Evolutionary conservation across 352 stramenopile species (phyloP).

Genomic region (Globisporangium parvum): DNA sequence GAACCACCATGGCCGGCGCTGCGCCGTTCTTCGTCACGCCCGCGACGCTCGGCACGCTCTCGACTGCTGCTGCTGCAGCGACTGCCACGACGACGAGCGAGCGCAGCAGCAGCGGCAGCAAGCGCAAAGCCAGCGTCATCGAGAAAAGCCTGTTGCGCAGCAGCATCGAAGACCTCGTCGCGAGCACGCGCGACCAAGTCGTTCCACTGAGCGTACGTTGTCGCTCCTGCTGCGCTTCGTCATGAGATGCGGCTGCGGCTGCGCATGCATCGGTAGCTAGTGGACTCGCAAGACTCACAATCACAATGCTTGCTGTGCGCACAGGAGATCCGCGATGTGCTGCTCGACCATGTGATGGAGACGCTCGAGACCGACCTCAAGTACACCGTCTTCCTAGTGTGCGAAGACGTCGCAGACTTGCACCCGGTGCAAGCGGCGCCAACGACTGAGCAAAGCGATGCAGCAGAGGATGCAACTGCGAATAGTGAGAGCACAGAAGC

Average conservation of each 20-base stretch:
- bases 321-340: constrained; percentile 57
- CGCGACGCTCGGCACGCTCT: constrained; percentile 14
- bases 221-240: neutral
- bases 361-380: constrained; percentile 53
- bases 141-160: constrained; percentile 19
- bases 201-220: constrained; percentile 45
- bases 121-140: constrained; percentile 24
- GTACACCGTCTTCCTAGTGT: constrained; percentile 61
- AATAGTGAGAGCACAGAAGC: neutral
- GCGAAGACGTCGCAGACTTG: constrained; percentile 62
- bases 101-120: constrained; percentile 12
- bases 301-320: neutral
- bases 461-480: neutral
- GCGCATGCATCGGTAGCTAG: no score
- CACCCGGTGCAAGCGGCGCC: constrained; percentile 3
- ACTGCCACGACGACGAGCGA: neutral
- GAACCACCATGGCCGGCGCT: constrained; percentile 50
- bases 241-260: neutral
- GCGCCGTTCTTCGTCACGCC: constrained; percentile 36
- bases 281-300: no score
- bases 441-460: constrained; percentile 3
- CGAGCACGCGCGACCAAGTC: constrained; percentile 23
- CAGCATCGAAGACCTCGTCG: constrained; percentile 34
- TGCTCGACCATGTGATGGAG: constrained; percentile 62
- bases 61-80: neutral